Evolutionary conservation across 2,329 filamentous ascomycete species (phyloP).

Genomic region (Alternaria incomplexa): DNA sequence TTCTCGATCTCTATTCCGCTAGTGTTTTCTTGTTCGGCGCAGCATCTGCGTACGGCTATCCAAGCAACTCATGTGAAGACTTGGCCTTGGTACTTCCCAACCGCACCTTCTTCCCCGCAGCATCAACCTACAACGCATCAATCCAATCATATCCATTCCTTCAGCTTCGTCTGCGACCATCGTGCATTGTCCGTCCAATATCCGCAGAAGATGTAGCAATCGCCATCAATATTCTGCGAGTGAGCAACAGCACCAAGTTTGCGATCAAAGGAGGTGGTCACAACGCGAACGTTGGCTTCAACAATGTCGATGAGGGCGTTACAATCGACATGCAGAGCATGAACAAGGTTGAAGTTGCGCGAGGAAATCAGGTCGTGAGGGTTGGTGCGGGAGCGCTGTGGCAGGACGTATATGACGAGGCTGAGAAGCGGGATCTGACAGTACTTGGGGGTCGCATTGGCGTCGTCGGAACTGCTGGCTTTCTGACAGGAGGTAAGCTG

Average conservation of each 20-base stretch:
- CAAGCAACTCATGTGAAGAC: constrained; percentile 12
- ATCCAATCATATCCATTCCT: constrained; percentile 32
- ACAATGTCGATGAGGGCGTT: constrained; percentile 38
- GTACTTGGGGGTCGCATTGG: constrained; percentile 35
- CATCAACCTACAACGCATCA: constrained; percentile 27
- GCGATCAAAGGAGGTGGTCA: constrained; percentile 35
- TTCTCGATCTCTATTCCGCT: not conserved
- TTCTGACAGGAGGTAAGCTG: constrained; percentile 37
- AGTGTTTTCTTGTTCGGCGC: not conserved
- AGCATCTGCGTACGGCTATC: not conserved
- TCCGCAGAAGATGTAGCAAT: constrained; percentile 25
- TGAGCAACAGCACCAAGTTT: constrained; percentile 22
- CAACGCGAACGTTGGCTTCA: constrained; percentile 32
- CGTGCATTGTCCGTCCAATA: constrained; percentile 28
- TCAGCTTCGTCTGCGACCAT: constrained; percentile 24
- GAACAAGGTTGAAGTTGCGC: constrained; percentile 22
- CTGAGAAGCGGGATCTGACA: constrained; percentile 23
- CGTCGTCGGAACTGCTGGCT: constrained; percentile 37
- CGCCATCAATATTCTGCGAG: constrained; percentile 16
- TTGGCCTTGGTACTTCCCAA: constrained; percentile 20
- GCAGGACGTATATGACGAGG: constrained; percentile 44
- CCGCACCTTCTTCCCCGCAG: constrained; percentile 23
- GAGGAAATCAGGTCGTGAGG: constrained; percentile 18
- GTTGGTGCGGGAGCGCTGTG: constrained; percentile 41
- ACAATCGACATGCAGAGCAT: constrained; percentile 40